Conservation (phyloP, 2,329 filamentous ascomycete species). For the Arthrobotrys conoides region DNA sequence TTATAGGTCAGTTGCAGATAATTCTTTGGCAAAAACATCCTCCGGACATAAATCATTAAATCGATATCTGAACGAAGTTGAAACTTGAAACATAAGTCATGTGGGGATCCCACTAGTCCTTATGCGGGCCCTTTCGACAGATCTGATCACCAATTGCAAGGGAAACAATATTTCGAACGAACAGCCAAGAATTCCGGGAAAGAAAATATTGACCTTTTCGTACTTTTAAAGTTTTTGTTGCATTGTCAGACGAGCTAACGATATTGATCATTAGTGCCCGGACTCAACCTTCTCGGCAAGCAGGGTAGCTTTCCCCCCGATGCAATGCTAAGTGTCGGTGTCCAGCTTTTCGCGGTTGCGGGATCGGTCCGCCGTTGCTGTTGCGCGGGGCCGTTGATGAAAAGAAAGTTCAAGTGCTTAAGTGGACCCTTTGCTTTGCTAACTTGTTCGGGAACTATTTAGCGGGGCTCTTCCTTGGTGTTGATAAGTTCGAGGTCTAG, state of each 20-base stretch:
- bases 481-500: slow-evolving; percentile 23
- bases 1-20: not conserved
- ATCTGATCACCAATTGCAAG: not conserved
- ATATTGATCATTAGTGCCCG: slow-evolving; percentile 45
- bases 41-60: not conserved
- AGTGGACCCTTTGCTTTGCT: slow-evolving; percentile 13
- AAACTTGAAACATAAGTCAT: slow-evolving; percentile 10
- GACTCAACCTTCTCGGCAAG: slow-evolving; percentile 24
- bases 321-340: slow-evolving; percentile 26
- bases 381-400: slow-evolving; percentile 32
- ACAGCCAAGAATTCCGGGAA: slow-evolving; percentile 17
- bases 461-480: slow-evolving; percentile 22
- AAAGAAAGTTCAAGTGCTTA: slow-evolving; percentile 37
- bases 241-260: slow-evolving; percentile 32
- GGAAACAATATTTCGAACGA: not conserved
- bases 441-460: slow-evolving; percentile 31
- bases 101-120: slow-evolving; percentile 6
- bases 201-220: no score
- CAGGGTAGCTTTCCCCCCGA: slow-evolving; percentile 35
- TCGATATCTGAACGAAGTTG: slow-evolving; percentile 11
- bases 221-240: slow-evolving; percentile 40
- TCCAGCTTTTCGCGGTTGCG: slow-evolving; percentile 44
- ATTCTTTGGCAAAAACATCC: not conserved
- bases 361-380: slow-evolving; percentile 55
- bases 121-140: slow-evolving; percentile 6